These are phyloP conservation scores for Fusarium azukiicola DNA, from an alignment of 2,329 filamentous ascomycete species.

Conservation along the genomic window DNA sequence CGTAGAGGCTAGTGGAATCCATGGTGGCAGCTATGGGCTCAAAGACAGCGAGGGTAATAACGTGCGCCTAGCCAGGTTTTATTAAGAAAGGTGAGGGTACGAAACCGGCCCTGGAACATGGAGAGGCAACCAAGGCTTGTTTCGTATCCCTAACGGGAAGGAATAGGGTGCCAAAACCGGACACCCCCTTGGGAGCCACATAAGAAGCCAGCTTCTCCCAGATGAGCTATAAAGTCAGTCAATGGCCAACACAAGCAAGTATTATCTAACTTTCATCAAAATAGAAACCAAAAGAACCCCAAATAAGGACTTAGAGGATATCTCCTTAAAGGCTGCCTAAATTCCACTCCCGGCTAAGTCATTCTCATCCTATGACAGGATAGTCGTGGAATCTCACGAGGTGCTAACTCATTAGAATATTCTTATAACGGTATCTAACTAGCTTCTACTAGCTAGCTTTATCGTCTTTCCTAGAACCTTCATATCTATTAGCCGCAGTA, in stretches of 20 bases:
- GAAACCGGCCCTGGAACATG: not conserved
- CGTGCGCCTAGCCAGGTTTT: not conserved
- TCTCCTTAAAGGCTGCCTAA: constrained; percentile 4
- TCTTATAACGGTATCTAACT: too few relatives aligned
- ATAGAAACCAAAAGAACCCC: constrained; percentile 5
- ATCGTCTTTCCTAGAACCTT: too few relatives aligned
- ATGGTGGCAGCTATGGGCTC: not conserved
- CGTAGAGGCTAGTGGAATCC: constrained; percentile 10
- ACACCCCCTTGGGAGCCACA: constrained; percentile 8
- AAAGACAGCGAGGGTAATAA: constrained; percentile 4
- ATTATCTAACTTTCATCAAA: not conserved
- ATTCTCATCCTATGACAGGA: constrained; percentile 26
- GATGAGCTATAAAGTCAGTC: not conserved
- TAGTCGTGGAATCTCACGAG: constrained; percentile 2
- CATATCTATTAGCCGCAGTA: too few relatives aligned
- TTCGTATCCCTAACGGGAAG: not conserved
- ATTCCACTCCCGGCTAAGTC: not conserved
- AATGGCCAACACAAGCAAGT: not conserved
- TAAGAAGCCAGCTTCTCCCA: not conserved
- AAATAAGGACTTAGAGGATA: not conserved
- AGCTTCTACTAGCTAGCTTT: too few relatives aligned
- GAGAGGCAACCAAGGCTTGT: not conserved
- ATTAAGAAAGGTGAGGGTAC: not conserved
- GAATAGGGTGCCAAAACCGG: constrained; percentile 9
- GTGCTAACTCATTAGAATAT: too few relatives aligned